Percentiles rank a stretch among this genome's conserved stretches.
Conservation (phyloP, 2,329 filamentous ascomycete species). For the Aspergillus fumigatus region DNA sequence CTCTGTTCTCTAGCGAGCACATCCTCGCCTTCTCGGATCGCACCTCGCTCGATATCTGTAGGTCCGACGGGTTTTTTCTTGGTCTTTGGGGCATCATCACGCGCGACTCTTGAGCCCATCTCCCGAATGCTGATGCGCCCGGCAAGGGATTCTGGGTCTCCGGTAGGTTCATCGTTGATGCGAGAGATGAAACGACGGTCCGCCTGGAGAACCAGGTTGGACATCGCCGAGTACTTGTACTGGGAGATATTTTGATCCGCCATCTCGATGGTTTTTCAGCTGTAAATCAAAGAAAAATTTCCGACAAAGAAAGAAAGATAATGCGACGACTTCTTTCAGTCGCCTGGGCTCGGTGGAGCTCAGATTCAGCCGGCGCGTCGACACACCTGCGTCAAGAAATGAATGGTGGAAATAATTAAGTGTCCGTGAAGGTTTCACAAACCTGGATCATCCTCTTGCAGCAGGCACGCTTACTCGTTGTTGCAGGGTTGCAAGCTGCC, state of each 20-base stretch:
- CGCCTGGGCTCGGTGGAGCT: conserved; percentile 29
- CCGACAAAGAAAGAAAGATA: conserved; percentile 18
- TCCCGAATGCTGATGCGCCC: conserved; percentile 89
- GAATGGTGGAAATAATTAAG: conserved; percentile 20
- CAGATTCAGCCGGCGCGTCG: conserved; percentile 31
- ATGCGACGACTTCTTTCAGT: conserved; percentile 23
- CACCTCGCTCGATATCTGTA: conserved; percentile 68
- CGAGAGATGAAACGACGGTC: conserved; percentile 93
- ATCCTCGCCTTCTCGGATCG: conserved; percentile 74
- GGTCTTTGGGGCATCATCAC: conserved; percentile 73
- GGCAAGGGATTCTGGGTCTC: conserved; percentile 94
- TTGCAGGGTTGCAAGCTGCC: conserved; percentile 24
- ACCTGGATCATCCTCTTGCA: conserved; percentile 35
- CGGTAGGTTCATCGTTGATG: conserved; percentile 89
- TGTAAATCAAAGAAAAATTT: conserved; percentile 9
- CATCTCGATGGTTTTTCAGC: conserved; percentile 49
- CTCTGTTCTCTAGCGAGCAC: conserved; percentile 78
- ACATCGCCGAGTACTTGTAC: conserved; percentile 99
- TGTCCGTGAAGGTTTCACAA: conserved; percentile 28
- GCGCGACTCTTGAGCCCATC: conserved; percentile 82
- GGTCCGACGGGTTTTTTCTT: conserved; percentile 67
- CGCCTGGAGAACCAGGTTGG: conserved; percentile 99
- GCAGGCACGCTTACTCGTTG: conserved; percentile 23
- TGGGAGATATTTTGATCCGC: conserved; percentile 76
- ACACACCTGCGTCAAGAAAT: conserved; percentile 24